phyloP scores from a whole-genome alignment of 352 stramenopile species.

The Globisporangium nodosum region DNA sequence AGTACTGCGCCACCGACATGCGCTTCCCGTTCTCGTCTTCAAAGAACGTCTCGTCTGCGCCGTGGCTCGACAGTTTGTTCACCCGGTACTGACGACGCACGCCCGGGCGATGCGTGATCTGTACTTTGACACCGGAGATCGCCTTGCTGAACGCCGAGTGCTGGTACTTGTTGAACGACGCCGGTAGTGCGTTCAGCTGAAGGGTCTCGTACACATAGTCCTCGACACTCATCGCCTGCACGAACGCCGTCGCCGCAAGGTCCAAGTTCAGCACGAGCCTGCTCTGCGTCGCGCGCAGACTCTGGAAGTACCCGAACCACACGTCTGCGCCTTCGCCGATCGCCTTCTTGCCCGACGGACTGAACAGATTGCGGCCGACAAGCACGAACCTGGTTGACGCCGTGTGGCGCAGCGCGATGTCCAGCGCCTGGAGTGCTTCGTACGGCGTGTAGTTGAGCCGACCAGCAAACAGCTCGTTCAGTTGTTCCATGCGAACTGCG shows the following conservation, averaged over 20 bases:
- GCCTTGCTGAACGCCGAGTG: slow-evolving; percentile 45
- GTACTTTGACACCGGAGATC: slow-evolving; percentile 58
- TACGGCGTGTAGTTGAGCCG: slow-evolving; percentile 70
- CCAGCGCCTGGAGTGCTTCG: slow-evolving; percentile 63
- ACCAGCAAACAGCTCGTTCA: slow-evolving; percentile 46
- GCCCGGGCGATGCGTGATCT: slow-evolving; percentile 54
- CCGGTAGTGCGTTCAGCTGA: slow-evolving; percentile 21
- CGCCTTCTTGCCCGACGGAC: slow-evolving; percentile 21
- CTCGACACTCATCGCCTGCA: slow-evolving; percentile 48
- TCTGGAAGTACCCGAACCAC: slow-evolving; percentile 78
- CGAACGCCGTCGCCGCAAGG: slow-evolving; percentile 64
- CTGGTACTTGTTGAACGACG: slow-evolving; percentile 33
- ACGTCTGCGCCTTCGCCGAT: slow-evolving; percentile 59
- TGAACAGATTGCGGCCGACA: slow-evolving; percentile 60
- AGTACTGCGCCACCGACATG: slow-evolving; percentile 57
- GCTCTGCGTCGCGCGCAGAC: slow-evolving; percentile 58
- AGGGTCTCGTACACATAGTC: slow-evolving; percentile 40
- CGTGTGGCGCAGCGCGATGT: slow-evolving; percentile 59
- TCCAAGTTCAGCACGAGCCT: slow-evolving; percentile 66
- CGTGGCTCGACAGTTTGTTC: slow-evolving; percentile 45
- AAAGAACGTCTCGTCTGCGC: slow-evolving; percentile 47
- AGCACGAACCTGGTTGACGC: slow-evolving; percentile 44
- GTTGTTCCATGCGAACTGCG: slow-evolving; percentile 56
- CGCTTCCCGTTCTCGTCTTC: slow-evolving; percentile 45
- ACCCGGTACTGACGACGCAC: slow-evolving; percentile 57